Conservation (phyloP, 2,329 filamentous ascomycete species). For the Alternaria solani region DNA sequence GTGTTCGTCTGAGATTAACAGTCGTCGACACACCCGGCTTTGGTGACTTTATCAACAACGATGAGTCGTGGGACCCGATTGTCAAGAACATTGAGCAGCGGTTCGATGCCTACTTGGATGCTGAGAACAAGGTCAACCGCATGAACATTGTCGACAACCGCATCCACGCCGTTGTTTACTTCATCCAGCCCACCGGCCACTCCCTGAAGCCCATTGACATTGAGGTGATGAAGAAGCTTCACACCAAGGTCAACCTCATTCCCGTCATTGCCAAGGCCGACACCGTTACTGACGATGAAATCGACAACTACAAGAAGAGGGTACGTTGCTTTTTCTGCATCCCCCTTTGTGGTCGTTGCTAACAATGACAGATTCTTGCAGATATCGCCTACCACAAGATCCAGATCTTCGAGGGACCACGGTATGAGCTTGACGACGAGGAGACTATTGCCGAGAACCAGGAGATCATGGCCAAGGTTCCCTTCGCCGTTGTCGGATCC, state of each 20-base stretch:
- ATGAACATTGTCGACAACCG: constrained; percentile 99
- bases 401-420: constrained; percentile 98
- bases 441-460: constrained; percentile 99
- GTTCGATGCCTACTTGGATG: constrained; percentile 97
- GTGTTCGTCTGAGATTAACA: constrained; percentile 92
- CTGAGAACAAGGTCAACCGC: constrained; percentile 99
- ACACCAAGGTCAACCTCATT: constrained; percentile 99
- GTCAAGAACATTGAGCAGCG: constrained; percentile 99
- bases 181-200: constrained; percentile 98
- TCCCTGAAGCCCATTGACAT: constrained; percentile 98
- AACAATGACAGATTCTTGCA: constrained; percentile 77
- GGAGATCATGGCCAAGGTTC: constrained; percentile 99
- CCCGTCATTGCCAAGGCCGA: constrained; percentile 99
- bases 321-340: constrained; percentile 64
- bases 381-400: constrained; percentile 98
- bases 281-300: constrained; percentile 96
- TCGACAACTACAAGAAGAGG: constrained; percentile 91
- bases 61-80: constrained; percentile 98
- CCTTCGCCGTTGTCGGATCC: constrained; percentile 96
- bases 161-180: constrained; percentile 98
- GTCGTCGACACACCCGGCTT: constrained; percentile 98
- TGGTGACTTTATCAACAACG: constrained; percentile 99
- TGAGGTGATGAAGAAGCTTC: constrained; percentile 98
- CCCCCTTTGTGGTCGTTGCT: constrained; percentile 7
- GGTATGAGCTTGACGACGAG: constrained; percentile 98